Evolutionary conservation across 768 basidiomycete species (phyloP).

Genomic region (Tulasnella calospora): DNA sequence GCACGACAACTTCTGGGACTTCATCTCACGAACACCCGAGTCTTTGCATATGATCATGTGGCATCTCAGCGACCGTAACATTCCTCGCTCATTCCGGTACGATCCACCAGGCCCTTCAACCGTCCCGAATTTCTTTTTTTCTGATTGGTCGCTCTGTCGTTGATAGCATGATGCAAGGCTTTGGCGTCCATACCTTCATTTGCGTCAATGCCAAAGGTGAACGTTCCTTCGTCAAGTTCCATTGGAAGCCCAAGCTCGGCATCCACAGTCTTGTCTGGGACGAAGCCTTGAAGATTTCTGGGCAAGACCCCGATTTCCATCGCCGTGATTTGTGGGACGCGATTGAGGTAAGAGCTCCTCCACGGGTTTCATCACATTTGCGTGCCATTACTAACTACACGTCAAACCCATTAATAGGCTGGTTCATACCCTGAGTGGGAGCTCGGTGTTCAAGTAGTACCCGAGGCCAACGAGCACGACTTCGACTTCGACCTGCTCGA

Average conservation of each 20-base stretch:
- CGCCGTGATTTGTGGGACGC: slow-evolving; percentile 82
- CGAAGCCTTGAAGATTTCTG: slow-evolving; percentile 74
- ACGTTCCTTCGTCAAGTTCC: slow-evolving; percentile 82
- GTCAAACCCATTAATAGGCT: slow-evolving; percentile 29
- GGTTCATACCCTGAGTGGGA: slow-evolving; percentile 73
- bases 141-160: background rate
- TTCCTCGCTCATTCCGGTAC: slow-evolving; percentile 71
- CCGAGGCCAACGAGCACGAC: slow-evolving; percentile 66
- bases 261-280: slow-evolving; percentile 85
- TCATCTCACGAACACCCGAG: slow-evolving; percentile 65
- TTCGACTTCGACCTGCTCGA: slow-evolving; percentile 88
- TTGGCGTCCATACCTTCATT: slow-evolving; percentile 81
- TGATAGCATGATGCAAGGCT: slow-evolving; percentile 72
- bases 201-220: slow-evolving; percentile 62
- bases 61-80: slow-evolving; percentile 78
- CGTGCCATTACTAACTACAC: too few species aligned
- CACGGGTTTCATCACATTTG: too few species aligned
- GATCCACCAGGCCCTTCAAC: background rate
- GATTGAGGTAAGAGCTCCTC: slow-evolving; percentile 43
- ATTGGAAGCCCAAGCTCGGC: slow-evolving; percentile 76
- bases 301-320: slow-evolving; percentile 89
- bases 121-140: background rate
- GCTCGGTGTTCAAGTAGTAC: slow-evolving; percentile 67
- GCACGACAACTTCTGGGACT: slow-evolving; percentile 89
- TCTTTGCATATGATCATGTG: slow-evolving; percentile 60